Evolutionary conservation across 345 rosid genomes (phyloP).

Genomic region (Eucalyptus fibrosa): DNA sequence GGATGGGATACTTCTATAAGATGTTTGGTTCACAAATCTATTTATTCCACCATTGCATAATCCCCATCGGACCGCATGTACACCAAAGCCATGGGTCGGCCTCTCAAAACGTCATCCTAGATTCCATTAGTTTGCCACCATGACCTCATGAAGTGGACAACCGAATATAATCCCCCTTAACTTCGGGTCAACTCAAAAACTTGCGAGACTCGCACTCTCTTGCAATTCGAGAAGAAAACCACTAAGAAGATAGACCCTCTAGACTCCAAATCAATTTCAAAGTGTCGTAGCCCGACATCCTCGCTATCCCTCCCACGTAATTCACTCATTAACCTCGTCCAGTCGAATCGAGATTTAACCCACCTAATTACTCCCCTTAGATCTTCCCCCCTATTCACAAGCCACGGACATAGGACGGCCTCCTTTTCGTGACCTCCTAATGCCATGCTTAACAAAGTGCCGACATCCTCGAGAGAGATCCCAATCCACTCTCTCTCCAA

Average conservation of each 20-base stretch:
- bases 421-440: not conserved
- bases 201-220: rapidly evolving
- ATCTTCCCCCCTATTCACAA: not conserved
- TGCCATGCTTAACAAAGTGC: not conserved
- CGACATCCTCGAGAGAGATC: not conserved
- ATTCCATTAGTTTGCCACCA: not conserved
- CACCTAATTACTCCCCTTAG: not conserved
- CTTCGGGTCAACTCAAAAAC: not conserved
- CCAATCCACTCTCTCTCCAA: not conserved
- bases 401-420: not conserved
- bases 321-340: not conserved
- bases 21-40: not conserved
- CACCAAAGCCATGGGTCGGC: not conserved
- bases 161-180: not conserved
- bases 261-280: not conserved
- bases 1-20: not conserved
- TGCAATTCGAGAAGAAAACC: not conserved
- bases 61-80: not conserved
- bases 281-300: not conserved
- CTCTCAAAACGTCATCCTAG: not conserved
- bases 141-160: not conserved
- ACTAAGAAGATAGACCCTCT: not conserved
- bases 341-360: not conserved
- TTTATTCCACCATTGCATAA: not conserved
- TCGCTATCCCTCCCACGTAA: not conserved